phyloP scores from a whole-genome alignment of 129 eudicot species.

The Smallanthus sonchifolius region DNA sequence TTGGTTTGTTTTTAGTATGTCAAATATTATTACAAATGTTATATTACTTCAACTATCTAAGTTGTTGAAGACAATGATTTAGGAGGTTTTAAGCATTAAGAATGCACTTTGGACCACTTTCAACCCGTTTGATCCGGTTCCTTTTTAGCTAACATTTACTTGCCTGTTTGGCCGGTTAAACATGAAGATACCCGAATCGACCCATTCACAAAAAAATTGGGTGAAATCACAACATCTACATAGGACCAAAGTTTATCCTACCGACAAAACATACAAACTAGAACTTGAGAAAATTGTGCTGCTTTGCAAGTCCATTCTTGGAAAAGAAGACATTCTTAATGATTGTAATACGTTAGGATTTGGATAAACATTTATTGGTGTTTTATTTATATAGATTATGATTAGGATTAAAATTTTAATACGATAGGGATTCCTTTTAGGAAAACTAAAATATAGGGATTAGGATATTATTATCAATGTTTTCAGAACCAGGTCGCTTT shows the following conservation, averaged over 20 bases:
- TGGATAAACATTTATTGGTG: not conserved
- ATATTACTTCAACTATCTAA: not conserved
- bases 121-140: not conserved
- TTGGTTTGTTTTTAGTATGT: too few species aligned
- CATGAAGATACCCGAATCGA: not conserved
- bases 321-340: not conserved
- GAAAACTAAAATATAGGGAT: not conserved
- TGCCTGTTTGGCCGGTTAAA: not conserved
- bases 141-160: not conserved
- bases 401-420: not conserved
- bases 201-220: not conserved
- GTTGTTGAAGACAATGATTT: not conserved
- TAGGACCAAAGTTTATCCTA: constrained; percentile 24
- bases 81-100: not conserved
- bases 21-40: too few species aligned
- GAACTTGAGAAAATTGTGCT: constrained; percentile 21
- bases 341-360: not conserved
- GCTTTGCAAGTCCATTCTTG: not conserved
- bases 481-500: too few species aligned
- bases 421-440: not conserved
- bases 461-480: not conserved
- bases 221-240: not conserved
- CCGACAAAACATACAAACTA: constrained; percentile 36
- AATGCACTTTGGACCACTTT: not conserved
- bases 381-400: not conserved